A percentile compares a stretch with the other conserved stretches of the same genome.
These are phyloP conservation scores for Tuber melanosporum DNA, from an alignment of 495 filamentous ascomycete species.

Conservation along the genomic window DNA sequence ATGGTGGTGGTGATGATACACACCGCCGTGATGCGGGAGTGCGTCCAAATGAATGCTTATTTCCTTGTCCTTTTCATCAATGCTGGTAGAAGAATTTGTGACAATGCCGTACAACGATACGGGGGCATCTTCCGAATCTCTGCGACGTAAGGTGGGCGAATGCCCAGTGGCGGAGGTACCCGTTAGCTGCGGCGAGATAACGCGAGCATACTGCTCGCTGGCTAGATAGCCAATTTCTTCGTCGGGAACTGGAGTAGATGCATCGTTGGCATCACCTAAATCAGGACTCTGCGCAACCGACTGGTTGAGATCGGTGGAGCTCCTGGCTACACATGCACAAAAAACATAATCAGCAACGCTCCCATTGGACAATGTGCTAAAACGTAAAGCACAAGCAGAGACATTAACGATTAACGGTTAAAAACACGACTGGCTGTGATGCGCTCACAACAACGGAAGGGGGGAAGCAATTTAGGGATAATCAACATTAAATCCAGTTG, in stretches of 20 bases:
- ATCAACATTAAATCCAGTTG: background rate
- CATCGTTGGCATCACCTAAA: slow-evolving; percentile 16
- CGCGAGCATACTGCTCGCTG: slow-evolving; percentile 42
- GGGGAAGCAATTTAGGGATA: background rate
- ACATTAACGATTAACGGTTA: background rate
- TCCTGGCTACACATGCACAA: slow-evolving; percentile 61
- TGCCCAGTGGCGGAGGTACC: background rate
- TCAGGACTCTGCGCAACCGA: slow-evolving; percentile 42
- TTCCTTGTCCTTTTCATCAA: slow-evolving; percentile 71
- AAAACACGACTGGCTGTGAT: background rate
- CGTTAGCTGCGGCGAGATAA: slow-evolving; percentile 26
- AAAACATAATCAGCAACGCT: slow-evolving; percentile 8
- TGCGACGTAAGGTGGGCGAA: slow-evolving; percentile 29
- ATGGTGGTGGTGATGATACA: slow-evolving; percentile 42
- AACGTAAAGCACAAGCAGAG: background rate
- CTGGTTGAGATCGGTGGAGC: slow-evolving; percentile 76
- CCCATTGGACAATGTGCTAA: slow-evolving; percentile 54
- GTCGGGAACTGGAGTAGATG: slow-evolving; percentile 36
- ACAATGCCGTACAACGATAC: slow-evolving; percentile 9
- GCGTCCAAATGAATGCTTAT: slow-evolving; percentile 53
- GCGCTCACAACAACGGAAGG: background rate
- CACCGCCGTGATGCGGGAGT: slow-evolving; percentile 55
- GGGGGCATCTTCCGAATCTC: slow-evolving; percentile 61
- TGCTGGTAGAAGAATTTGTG: slow-evolving; percentile 47
- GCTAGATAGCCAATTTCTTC: slow-evolving; percentile 46